Conservation (phyloP, 352 stramenopile genomes). For the Aphanomyces invadans region DNA sequence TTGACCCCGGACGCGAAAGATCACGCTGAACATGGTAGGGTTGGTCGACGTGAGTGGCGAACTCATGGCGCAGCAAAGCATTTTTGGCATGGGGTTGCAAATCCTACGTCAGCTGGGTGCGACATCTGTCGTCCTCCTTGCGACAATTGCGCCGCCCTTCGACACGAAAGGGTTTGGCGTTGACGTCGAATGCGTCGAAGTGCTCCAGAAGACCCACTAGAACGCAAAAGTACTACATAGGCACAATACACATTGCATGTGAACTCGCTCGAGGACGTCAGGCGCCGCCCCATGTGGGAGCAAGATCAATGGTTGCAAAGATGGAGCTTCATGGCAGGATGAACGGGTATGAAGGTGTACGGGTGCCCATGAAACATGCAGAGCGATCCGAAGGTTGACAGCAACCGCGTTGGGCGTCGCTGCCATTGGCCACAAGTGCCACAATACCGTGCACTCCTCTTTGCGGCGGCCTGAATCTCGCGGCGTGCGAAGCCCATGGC, state of each 20-base stretch:
- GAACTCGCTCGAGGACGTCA: no score
- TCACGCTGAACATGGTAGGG: constrained; percentile 46
- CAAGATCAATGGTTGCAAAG: no score
- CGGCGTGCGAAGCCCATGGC: no score
- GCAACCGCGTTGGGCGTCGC: no score
- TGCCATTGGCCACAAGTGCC: no score
- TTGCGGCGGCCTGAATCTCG: no score
- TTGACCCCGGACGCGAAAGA: constrained; percentile 30
- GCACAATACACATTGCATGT: background rate
- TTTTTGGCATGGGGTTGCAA: constrained; percentile 79
- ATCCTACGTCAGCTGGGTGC: constrained; percentile 51
- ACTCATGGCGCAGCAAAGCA: constrained; percentile 75
- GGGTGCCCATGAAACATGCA: no score
- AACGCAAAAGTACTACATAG: background rate
- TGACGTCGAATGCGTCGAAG: constrained; percentile 21
- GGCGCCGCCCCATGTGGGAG: no score
- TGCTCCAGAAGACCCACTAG: constrained; percentile 5
- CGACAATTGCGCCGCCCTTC: constrained; percentile 34
- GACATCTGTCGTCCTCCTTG: constrained; percentile 45
- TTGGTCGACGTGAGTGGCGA: constrained; percentile 71
- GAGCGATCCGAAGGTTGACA: no score
- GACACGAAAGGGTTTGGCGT: constrained; percentile 56
- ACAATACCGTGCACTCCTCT: no score
- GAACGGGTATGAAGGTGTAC: no score
- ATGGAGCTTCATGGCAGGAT: no score